phyloP scores from a whole-genome alignment of 192 early-diverging fungal genomes.

The Gryganskiella cystojenkinii region DNA sequence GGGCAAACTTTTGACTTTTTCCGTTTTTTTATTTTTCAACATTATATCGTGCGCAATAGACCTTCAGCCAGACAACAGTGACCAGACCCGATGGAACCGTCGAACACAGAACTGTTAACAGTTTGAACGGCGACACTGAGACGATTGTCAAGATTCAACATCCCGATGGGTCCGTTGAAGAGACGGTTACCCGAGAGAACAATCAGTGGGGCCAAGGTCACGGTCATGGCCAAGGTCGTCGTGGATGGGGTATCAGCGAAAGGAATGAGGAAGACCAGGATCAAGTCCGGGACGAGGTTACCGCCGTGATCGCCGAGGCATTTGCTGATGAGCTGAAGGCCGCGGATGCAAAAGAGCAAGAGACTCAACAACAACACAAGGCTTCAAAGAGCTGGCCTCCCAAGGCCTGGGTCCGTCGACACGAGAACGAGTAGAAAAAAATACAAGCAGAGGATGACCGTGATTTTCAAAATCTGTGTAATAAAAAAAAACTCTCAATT shows the following conservation, averaged over 20 bases:
- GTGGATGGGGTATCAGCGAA: not conserved
- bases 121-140: constrained; percentile 38
- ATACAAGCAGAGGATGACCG: not conserved
- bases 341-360: not conserved
- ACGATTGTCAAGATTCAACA: constrained; percentile 32
- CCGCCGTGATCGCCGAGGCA: constrained; percentile 21
- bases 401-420: constrained; percentile 27
- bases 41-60: constrained; percentile 9
- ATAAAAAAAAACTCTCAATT: too few relatives aligned
- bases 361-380: constrained; percentile 5
- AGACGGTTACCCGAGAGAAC: constrained; percentile 25
- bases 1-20: not conserved
- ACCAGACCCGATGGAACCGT: constrained; percentile 41
- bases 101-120: constrained; percentile 27
- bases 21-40: not conserved
- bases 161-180: constrained; percentile 32
- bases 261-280: constrained; percentile 16
- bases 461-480: not conserved
- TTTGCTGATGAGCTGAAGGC: constrained; percentile 9
- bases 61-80: constrained; percentile 37
- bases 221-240: not conserved
- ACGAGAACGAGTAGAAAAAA: constrained; percentile 13
- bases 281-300: constrained; percentile 17
- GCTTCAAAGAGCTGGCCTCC: constrained; percentile 36
- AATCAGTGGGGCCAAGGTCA: not conserved